phyloP scores from a whole-genome alignment of 306 rosid genomes.

The Malus orientalis region DNA sequence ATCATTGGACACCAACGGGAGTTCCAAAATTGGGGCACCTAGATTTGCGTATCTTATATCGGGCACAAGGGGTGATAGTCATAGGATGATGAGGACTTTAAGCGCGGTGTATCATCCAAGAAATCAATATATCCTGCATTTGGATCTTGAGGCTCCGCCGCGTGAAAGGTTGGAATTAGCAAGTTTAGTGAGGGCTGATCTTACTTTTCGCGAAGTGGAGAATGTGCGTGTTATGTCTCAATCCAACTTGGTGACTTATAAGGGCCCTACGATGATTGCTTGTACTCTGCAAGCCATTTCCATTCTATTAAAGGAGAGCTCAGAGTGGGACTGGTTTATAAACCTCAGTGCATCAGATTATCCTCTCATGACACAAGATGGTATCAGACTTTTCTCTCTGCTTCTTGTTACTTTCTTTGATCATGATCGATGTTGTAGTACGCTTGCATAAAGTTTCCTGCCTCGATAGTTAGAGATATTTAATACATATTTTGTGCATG shows the following conservation, averaged over 20 bases:
- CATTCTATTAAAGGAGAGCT: slow-evolving; percentile 73
- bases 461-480: slow-evolving; percentile 10
- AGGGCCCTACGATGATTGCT: slow-evolving; percentile 99
- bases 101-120: slow-evolving; percentile 90
- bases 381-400: slow-evolving; percentile 19
- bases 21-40: slow-evolving; percentile 37
- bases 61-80: slow-evolving; percentile 94
- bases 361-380: slow-evolving; percentile 95
- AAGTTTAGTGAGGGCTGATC: slow-evolving; percentile 71
- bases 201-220: slow-evolving; percentile 64
- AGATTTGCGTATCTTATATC: slow-evolving; percentile 92
- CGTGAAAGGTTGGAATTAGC: slow-evolving; percentile 94
- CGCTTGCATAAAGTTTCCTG: slow-evolving; percentile 8
- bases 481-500: background rate
- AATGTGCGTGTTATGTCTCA: slow-evolving; percentile 87
- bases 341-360: slow-evolving; percentile 98
- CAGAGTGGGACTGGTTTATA: slow-evolving; percentile 79
- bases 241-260: slow-evolving; percentile 82
- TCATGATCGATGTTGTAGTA: background rate
- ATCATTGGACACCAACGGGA: slow-evolving; percentile 22
- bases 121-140: slow-evolving; percentile 80
- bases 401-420: background rate
- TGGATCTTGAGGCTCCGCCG: slow-evolving; percentile 98
- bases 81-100: slow-evolving; percentile 89
- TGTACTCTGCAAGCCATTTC: slow-evolving; percentile 94